These are phyloP conservation scores for Hypoxylon crocopeplum DNA, from an alignment of 495 filamentous ascomycete species.

Conservation along the genomic window DNA sequence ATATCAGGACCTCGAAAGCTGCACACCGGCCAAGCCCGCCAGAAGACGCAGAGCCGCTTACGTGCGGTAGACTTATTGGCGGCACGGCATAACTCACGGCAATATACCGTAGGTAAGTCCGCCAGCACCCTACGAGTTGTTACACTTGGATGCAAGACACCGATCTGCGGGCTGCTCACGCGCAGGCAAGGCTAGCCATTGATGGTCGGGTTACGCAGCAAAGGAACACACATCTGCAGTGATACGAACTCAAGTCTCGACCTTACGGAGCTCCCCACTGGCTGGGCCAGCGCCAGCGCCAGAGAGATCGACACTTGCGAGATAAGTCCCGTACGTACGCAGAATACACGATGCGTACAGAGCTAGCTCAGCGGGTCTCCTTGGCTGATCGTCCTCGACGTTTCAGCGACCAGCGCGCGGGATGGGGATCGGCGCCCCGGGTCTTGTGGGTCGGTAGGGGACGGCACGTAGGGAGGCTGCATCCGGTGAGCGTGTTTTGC, in stretches of 20 bases:
- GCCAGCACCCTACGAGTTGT: slow-evolving; percentile 14
- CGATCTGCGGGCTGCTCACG: slow-evolving; percentile 20
- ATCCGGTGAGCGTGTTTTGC: slow-evolving; percentile 30
- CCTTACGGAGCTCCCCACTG: slow-evolving; percentile 32
- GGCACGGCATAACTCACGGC: slow-evolving; percentile 21
- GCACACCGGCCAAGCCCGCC: no score
- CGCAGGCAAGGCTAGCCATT: slow-evolving; percentile 6
- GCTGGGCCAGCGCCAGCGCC: slow-evolving; percentile 6
- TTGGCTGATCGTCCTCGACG: slow-evolving; percentile 26
- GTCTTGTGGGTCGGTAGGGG: slow-evolving; percentile 16
- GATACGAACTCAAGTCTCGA: slow-evolving; percentile 17
- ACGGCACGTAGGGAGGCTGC: slow-evolving; percentile 37
- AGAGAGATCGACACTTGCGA: slow-evolving; percentile 31
- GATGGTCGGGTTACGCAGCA: slow-evolving; percentile 12
- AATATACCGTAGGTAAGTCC: slow-evolving; percentile 4
- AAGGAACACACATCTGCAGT: slow-evolving; percentile 18
- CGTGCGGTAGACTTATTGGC: slow-evolving; percentile 13
- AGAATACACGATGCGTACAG: not conserved
- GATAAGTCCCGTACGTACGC: not conserved
- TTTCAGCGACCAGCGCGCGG: slow-evolving; percentile 19
- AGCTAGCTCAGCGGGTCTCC: not conserved
- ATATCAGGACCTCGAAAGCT: no score
- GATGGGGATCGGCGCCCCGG: slow-evolving; percentile 36
- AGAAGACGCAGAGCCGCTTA: not conserved
- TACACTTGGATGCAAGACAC: slow-evolving; percentile 8